Evolutionary conservation across 2,329 filamentous ascomycete species (phyloP), one percentile per base, ranked within the genome.

Genomic region (Clarireedia paspali): DNA sequence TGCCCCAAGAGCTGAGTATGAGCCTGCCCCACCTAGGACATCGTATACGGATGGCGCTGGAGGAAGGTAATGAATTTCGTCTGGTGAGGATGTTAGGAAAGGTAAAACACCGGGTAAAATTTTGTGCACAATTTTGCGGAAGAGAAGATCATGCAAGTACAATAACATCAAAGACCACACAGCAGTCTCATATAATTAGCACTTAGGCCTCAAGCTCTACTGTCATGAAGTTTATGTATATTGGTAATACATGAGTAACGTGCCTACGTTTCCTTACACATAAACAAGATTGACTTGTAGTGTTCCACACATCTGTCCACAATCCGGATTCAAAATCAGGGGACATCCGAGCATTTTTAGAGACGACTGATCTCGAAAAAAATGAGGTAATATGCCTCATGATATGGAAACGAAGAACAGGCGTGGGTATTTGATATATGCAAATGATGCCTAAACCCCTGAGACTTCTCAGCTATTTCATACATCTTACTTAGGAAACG

Each of bases 31-130:
- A 52, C 94, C 94, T n/a, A 94, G 77, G 20, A 96, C 80, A 67
- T 92, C 80, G 64, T 80, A 82, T 40, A 87, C 85, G 12, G 86
- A 78, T 4, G 85, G 80, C 55, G 74, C 84, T 44, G 87, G 83
- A 3, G 85, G 84, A 34, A 82, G 77, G 66, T 90, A 95, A 65
- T 96, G 88, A 65, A 97, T 97, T 59, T 96, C 89, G 75, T 97
- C 91, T 92, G 73, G 50, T 55, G 51, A 15, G 24, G 42, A 52
- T 57, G 60, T 61, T 60, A 62, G 66, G 38, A 34, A 20, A n/a
- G 39, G 15, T 49, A 50, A 44, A 36, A 36, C 24, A 4, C 24
- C 27, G 46, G 46, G 14, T 17, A 45, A 36, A 45, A 50, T 7
- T 30, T 2, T n/a, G 39, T n/a, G 39, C 3, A 20, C 17, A 42